phyloP scores from a whole-genome alignment of 2,329 filamentous ascomycete genomes.

The Penicillium sp. region DNA sequence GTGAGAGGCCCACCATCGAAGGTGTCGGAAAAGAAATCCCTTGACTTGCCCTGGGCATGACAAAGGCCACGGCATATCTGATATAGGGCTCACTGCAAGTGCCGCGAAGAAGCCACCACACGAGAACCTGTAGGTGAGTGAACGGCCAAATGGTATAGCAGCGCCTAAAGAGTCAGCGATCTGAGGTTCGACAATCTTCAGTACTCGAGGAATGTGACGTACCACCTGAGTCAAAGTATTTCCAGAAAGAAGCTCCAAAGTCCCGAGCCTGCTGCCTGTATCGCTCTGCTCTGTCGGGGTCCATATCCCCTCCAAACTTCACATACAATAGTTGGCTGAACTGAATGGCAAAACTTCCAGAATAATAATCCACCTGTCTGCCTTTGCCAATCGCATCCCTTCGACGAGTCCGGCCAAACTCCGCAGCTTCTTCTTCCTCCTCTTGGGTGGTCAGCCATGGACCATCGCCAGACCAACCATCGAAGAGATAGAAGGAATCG shows the following conservation, averaged over 20 bases:
- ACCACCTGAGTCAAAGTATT: slow-evolving; percentile 53
- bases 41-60: slow-evolving; percentile 47
- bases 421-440: slow-evolving; percentile 21
- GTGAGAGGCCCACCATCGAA: slow-evolving; percentile 53
- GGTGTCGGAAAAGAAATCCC: slow-evolving; percentile 53
- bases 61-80: slow-evolving; percentile 40
- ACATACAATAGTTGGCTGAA: slow-evolving; percentile 54
- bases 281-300: slow-evolving; percentile 39
- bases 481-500: slow-evolving; percentile 48
- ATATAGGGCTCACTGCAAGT: slow-evolving; percentile 46
- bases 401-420: slow-evolving; percentile 3
- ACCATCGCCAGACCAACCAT: slow-evolving; percentile 55
- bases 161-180: slow-evolving; percentile 40
- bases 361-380: slow-evolving; percentile 55
- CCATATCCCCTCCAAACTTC: slow-evolving; percentile 47
- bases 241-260: slow-evolving; percentile 50
- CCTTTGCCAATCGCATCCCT: slow-evolving; percentile 13
- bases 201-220: background rate
- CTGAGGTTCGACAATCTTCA: background rate
- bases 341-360: slow-evolving; percentile 57
- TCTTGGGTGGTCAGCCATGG: slow-evolving; percentile 38
- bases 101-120: slow-evolving; percentile 54
- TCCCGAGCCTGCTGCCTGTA: slow-evolving; percentile 46
- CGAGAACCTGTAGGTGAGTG: slow-evolving; percentile 56
- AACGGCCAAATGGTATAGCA: slow-evolving; percentile 56